Conservation (phyloP, 129 eudicot species). For the Arctium minus region DNA sequence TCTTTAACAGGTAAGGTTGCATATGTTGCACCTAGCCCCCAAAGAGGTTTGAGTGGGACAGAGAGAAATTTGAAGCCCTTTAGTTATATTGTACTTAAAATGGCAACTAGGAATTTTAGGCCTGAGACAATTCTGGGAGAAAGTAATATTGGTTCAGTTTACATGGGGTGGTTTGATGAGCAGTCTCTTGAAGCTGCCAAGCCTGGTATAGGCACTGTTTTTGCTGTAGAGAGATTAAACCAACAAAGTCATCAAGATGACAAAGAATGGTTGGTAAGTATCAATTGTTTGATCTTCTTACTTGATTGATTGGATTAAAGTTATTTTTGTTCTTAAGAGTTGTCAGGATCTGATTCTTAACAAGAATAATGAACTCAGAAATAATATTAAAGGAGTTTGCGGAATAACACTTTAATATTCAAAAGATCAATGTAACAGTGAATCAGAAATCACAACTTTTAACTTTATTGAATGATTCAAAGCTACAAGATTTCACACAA, state of each 20-base stretch:
- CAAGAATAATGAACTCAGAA: too few relatives aligned
- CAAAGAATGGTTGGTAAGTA: conserved; percentile 58
- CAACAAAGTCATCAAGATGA: too few relatives aligned
- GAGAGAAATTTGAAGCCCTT: conserved; percentile 40
- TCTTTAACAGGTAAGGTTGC: conserved; percentile 2
- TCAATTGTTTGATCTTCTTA: neutral
- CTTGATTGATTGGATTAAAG: too few relatives aligned
- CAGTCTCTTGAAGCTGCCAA: conserved; percentile 35
- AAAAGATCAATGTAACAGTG: too few relatives aligned
- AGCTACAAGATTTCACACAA: too few relatives aligned
- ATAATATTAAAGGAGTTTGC: too few relatives aligned
- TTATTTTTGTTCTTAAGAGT: too few relatives aligned
- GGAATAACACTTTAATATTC: too few relatives aligned
- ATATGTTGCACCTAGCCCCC: conserved; percentile 10
- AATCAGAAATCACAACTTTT: too few relatives aligned
- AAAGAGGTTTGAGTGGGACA: conserved; percentile 26
- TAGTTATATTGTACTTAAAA: conserved; percentile 27
- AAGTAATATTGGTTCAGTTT: conserved; percentile 44
- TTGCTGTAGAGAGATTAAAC: too few relatives aligned
- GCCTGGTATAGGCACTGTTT: conserved; percentile 44
- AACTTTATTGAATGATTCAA: too few relatives aligned
- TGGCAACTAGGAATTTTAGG: conserved; percentile 55
- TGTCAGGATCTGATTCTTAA: too few relatives aligned
- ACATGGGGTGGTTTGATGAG: conserved; percentile 57
- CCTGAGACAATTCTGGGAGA: conserved; percentile 38